These are phyloP conservation scores for Aciculosporium take DNA, from an alignment of 2,329 filamentous ascomycete genomes.

Conservation along the genomic window DNA sequence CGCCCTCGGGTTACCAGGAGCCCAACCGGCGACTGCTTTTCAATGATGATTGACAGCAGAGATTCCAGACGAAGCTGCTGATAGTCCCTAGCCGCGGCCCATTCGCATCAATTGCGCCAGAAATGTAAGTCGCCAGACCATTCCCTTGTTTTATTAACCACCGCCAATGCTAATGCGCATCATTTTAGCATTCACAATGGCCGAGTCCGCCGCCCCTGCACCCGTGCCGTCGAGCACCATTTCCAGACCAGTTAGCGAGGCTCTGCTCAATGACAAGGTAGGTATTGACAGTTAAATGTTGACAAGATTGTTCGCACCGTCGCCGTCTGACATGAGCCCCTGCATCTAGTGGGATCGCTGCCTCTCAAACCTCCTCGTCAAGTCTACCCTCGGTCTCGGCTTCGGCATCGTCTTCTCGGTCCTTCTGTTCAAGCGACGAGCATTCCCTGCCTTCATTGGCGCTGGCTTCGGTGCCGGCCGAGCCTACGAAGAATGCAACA, in stretches of 20 bases:
- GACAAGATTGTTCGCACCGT: background rate
- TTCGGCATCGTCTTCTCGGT: constrained; percentile 99
- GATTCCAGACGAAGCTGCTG: constrained; percentile 16
- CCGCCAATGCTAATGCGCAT: constrained; percentile 1
- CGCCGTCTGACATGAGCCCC: constrained; percentile 10
- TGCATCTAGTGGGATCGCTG: constrained; percentile 81
- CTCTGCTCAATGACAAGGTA: constrained; percentile 99
- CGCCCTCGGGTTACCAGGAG: constrained; percentile 26
- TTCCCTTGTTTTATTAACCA: background rate
- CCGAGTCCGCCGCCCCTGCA: constrained; percentile 34
- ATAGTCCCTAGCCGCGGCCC: constrained; percentile 14
- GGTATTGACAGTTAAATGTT: constrained; percentile 38
- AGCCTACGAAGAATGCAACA: constrained; percentile 97
- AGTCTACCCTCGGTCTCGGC: constrained; percentile 85
- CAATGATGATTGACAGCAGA: constrained; percentile 22
- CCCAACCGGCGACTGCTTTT: constrained; percentile 24
- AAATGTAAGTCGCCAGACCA: constrained; percentile 1
- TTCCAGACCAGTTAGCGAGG: constrained; percentile 86
- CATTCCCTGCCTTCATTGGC: constrained; percentile 93
- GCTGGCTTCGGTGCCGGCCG: constrained; percentile 90
- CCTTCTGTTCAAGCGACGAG: constrained; percentile 91
- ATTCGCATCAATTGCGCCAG: constrained; percentile 3
- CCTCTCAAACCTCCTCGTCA: constrained; percentile 92
- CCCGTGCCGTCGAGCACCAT: constrained; percentile 46
- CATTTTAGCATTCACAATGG: constrained; percentile 27